A percentile compares a stretch with the other conserved stretches of the same genome.
Conservation (phyloP, 2,329 filamentous ascomycete species). For the Diaporthe longicolla region DNA sequence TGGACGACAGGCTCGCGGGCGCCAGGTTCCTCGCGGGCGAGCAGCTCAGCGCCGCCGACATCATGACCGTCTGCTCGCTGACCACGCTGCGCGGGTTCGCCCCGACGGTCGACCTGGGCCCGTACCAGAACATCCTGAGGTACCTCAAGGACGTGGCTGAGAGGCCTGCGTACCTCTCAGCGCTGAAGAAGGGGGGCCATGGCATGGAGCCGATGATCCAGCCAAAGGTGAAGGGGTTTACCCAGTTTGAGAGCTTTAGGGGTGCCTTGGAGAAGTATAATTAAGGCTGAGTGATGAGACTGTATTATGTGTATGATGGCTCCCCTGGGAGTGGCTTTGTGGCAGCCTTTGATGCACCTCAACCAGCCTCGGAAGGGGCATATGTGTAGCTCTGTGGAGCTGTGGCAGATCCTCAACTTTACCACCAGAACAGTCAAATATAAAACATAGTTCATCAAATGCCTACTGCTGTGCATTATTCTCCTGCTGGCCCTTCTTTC, state of each 20-base stretch:
- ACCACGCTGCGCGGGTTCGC: conserved; percentile 72
- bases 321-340: neutral
- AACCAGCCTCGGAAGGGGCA: neutral
- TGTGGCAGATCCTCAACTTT: neutral
- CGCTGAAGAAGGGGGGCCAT: conserved; percentile 65
- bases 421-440: neutral
- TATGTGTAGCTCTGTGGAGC: neutral
- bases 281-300: neutral
- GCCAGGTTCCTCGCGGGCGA: conserved; percentile 71
- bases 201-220: conserved; percentile 53
- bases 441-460: neutral
- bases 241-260: conserved; percentile 33
- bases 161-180: conserved; percentile 62
- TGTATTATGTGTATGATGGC: too few relatives aligned
- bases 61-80: conserved; percentile 73
- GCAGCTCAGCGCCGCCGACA: conserved; percentile 75
- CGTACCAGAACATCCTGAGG: conserved; percentile 58
- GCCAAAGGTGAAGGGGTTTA: conserved; percentile 37
- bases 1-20: conserved; percentile 63
- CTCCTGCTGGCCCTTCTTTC: neutral
- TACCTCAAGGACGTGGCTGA: conserved; percentile 61
- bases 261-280: conserved; percentile 18
- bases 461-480: neutral
- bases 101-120: conserved; percentile 56
- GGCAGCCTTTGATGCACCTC: neutral